A percentile compares a stretch with the other conserved stretches of the same genome.
phyloP scores from a whole-genome alignment of 192 early-diverging fungal species.

The Rhizophagus prolifer region DNA sequence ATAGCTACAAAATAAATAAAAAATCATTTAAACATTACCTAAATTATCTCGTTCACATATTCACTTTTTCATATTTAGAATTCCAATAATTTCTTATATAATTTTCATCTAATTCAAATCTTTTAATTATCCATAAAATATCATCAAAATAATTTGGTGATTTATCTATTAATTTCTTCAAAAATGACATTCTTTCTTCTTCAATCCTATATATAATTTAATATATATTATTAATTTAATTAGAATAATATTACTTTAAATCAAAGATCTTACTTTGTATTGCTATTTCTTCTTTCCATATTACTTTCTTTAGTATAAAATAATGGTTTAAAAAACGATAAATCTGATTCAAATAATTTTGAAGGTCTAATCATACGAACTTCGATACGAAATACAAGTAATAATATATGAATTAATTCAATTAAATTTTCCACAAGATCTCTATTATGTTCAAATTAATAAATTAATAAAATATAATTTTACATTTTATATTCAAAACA shows the following conservation, averaged over 20 bases:
- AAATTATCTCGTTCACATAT: background rate
- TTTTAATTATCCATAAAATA: background rate
- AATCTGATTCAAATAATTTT: constrained; percentile 6
- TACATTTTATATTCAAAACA: background rate
- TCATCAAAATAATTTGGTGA: background rate
- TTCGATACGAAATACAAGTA: constrained; percentile 1
- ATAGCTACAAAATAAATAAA: too few relatives aligned
- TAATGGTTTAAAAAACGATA: background rate
- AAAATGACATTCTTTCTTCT: background rate
- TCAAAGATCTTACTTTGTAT: background rate
- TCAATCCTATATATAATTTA: background rate
- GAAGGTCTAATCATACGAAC: constrained; percentile 4
- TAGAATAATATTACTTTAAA: too few relatives aligned
- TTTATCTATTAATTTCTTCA: background rate
- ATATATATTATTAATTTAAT: background rate
- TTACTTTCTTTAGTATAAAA: background rate
- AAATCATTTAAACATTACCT: too few relatives aligned
- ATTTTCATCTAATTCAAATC: background rate
- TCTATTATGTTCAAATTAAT: background rate
- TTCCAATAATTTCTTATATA: background rate
- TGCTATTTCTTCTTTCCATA: background rate
- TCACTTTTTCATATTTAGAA: background rate
- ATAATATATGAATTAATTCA: background rate
- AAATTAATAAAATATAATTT: background rate
- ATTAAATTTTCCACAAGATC: background rate